These are phyloP conservation scores for Adansonia digitata DNA, from an alignment of 345 rosid genomes.

Conservation along the genomic window DNA sequence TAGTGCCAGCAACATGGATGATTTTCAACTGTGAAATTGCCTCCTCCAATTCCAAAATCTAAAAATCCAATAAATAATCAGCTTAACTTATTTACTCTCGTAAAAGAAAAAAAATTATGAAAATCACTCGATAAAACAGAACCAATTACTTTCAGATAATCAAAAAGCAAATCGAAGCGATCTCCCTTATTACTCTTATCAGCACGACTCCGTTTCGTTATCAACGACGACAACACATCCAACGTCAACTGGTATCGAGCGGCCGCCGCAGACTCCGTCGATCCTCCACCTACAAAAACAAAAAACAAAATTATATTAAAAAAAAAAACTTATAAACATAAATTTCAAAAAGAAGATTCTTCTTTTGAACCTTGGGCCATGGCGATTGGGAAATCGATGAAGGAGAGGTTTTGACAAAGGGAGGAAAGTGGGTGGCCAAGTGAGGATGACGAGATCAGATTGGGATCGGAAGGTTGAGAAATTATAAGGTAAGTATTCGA, in stretches of 20 bases:
- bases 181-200: slow-evolving; percentile 65
- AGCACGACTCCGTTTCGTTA: slow-evolving; percentile 69
- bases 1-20: slow-evolving; percentile 95
- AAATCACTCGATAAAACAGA: not conserved
- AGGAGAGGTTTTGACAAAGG: not conserved
- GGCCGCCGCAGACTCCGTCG: slow-evolving; percentile 12
- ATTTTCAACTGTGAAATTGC: slow-evolving; percentile 67
- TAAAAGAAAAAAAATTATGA: not conserved
- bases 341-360: not conserved
- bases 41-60: slow-evolving; percentile 80
- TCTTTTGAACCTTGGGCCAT: not conserved
- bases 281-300: slow-evolving; percentile 28
- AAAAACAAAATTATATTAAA: not conserved
- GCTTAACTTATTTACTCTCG: not conserved
- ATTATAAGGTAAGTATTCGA: not conserved
- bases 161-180: slow-evolving; percentile 63
- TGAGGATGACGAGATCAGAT: not conserved
- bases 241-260: slow-evolving; percentile 53
- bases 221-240: slow-evolving; percentile 81
- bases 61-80: slow-evolving; percentile 10
- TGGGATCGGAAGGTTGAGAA: not conserved
- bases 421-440: not conserved
- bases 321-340: not conserved
- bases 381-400: not conserved
- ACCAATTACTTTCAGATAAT: slow-evolving; percentile 60